Evolutionary conservation across 176 grass and related monocot genomes (phyloP), one percentile per base, ranked within the genome.

Genomic region (Areca catechu): DNA sequence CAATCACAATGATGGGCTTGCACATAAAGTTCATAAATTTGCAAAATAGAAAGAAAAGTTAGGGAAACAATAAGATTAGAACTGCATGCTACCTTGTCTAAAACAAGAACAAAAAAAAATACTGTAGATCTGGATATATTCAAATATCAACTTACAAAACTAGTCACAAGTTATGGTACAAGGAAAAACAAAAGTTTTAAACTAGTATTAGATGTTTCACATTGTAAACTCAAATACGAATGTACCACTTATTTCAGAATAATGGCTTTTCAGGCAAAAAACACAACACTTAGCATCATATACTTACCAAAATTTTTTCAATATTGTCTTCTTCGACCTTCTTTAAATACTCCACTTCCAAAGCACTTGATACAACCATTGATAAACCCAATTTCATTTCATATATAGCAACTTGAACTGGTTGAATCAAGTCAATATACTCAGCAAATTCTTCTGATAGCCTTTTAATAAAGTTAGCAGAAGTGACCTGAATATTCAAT

Each of bases 361-460:
- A 68, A 48, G 77, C 89, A 85, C 77, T 73, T 68, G 86, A 86
- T 21, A 90, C 28, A 74, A 71, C 80, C 66, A 89, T 65, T 65
- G 80, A 71, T 68, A 96, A 79, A 16, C 91, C 91, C 73, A 96
- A 77, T 73, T 96, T 96, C 91, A 96, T 85, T 82, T 96, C 91
- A 50, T 96, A 96, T 28, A 96, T 60, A 53, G 91, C 83, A 50
- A 96, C 86, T 89, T 90, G 91, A 72, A 90, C 65, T 74, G 91
- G 91, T 75, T 87, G 80, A 79, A 96, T 79, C 64, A 96, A 81
- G 77, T 96, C 91, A 58, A 57, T 15, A 82, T 87, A 96, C 51
- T 96, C 86, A 1, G 52, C 63, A 79, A 78, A 96, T 19, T 96
- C 83, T 51, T 96, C 86, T 51, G 86, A 87, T 28, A 96, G 77